These are phyloP conservation scores for Nephelium lappaceum DNA, from an alignment of 345 rosid genomes.

Conservation along the genomic window DNA sequence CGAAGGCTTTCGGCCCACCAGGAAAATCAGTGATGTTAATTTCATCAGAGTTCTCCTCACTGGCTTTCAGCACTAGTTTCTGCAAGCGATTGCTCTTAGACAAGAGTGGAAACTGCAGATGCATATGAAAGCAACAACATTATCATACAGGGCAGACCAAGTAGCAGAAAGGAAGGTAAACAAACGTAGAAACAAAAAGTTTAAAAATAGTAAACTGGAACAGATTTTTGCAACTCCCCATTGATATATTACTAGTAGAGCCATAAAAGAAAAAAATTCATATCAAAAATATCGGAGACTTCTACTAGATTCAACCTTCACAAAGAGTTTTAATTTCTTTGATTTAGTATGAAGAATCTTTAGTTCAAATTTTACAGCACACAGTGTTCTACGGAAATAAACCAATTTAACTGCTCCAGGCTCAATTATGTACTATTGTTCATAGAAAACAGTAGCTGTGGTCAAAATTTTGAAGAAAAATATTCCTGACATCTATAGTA, in stretches of 20 bases:
- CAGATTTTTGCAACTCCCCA: neutral
- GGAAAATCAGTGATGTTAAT: conserved; percentile 67
- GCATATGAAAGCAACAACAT: conserved; percentile 8
- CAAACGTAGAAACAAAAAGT: neutral
- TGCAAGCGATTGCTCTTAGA: conserved; percentile 82
- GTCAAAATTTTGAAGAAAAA: neutral
- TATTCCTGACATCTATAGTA: neutral
- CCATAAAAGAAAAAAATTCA: no score
- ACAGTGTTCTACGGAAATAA: no score
- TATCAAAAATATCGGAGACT: neutral
- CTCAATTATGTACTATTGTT: neutral
- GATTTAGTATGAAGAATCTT: no score
- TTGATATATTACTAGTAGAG: neutral
- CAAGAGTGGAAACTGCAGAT: conserved; percentile 85
- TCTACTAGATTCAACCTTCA: neutral
- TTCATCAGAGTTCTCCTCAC: conserved; percentile 60
- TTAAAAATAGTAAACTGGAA: neutral
- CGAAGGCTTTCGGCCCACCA: conserved; percentile 88
- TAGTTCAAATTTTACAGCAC: no score
- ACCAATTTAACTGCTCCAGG: no score
- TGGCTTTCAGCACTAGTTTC: conserved; percentile 52
- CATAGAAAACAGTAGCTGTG: neutral
- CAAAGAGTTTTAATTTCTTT: neutral
- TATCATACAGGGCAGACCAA: neutral
- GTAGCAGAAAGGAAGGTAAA: neutral